A percentile compares a stretch with the other conserved stretches of the same genome.
These are phyloP conservation scores for Pleurotus tuber-regium DNA, from an alignment of 768 basidiomycete species.

Conservation along the genomic window DNA sequence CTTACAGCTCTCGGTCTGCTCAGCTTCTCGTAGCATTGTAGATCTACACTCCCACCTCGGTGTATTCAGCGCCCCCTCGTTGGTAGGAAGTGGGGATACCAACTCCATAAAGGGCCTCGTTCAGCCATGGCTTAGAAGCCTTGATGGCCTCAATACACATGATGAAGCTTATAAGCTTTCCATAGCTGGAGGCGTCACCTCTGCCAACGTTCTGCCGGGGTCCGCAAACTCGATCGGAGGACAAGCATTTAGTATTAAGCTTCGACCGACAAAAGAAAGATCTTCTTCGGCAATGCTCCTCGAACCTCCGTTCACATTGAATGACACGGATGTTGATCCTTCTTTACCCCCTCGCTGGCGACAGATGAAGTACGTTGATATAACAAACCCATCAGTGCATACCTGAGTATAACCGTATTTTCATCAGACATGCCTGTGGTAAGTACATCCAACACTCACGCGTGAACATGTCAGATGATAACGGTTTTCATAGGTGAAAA, in stretches of 20 bases:
- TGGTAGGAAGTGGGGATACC: conserved; percentile 52
- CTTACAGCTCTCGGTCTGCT: conserved; percentile 18
- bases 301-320: conserved; percentile 68
- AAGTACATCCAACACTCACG: conserved; percentile 19
- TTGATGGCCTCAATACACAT: conserved; percentile 82
- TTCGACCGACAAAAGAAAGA: conserved; percentile 67
- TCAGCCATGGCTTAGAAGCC: conserved; percentile 63
- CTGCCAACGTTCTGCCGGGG: conserved; percentile 74
- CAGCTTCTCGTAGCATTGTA: conserved; percentile 28
- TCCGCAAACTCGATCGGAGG: conserved; percentile 60
- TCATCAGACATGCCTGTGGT: conserved; percentile 55
- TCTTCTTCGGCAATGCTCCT: conserved; percentile 73
- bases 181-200: conserved; percentile 81
- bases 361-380: conserved; percentile 64
- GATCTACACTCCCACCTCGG: conserved; percentile 72
- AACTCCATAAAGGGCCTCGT: conserved; percentile 50
- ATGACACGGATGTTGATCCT: conserved; percentile 43
- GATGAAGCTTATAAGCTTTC: conserved; percentile 68
- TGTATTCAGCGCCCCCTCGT: conserved; percentile 44
- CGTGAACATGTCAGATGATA: neutral
- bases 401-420: neutral
- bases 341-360: conserved; percentile 58
- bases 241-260: conserved; percentile 77
- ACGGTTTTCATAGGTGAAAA: conserved; percentile 43
- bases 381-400: neutral